Evolutionary conservation across 169 alveolate species (phyloP).

Genomic region (Sarcocystis neurona): DNA sequence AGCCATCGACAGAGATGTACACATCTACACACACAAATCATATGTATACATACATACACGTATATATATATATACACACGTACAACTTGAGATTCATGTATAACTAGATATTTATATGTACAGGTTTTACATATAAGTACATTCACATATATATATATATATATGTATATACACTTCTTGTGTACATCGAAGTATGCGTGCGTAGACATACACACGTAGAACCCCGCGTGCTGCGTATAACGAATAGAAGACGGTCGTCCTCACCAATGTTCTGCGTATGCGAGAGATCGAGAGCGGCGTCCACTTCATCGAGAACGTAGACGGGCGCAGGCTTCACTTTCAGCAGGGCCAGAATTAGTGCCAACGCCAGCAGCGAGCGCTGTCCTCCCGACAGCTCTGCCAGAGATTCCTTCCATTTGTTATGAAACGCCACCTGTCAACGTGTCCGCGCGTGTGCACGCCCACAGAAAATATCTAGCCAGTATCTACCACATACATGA

Average conservation of each 20-base stretch:
- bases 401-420: conserved; percentile 91
- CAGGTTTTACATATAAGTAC: no score
- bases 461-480: conserved; percentile 80
- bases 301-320: conserved; percentile 99
- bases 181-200: no score
- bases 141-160: no score
- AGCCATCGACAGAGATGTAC: no score
- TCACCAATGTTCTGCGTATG: conserved; percentile 97
- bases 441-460: conserved; percentile 79
- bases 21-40: no score
- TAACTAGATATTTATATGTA: no score
- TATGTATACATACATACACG: no score
- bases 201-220: not conserved
- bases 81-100: no score
- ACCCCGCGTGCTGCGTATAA: conserved; percentile 40
- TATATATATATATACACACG: no score
- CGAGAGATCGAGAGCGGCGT: conserved; percentile 98
- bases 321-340: conserved; percentile 96
- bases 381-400: conserved; percentile 76
- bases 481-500: no score
- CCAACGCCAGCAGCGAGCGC: conserved; percentile 94
- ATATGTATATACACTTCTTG: no score
- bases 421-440: conserved; percentile 46
- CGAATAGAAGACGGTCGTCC: not conserved
- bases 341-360: conserved; percentile 95